phyloP scores from a whole-genome alignment of 1,139 yeast genomes.

The Yamadazyma songkhlaensis region DNA sequence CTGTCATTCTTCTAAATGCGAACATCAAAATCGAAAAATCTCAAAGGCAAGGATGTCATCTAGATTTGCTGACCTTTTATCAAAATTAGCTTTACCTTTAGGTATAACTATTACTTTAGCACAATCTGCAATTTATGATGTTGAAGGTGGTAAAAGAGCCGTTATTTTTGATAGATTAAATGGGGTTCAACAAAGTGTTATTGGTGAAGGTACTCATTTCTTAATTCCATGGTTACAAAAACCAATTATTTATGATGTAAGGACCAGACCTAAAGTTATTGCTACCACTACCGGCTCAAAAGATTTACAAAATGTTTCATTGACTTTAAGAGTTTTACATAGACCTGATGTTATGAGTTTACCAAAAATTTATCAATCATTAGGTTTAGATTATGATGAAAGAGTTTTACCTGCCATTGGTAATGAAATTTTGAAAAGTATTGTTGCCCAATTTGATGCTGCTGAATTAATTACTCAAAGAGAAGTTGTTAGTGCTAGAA shows the following conservation, averaged over 20 bases:
- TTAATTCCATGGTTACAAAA: constrained; percentile 94
- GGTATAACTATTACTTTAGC: constrained; percentile 66
- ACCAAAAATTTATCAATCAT: constrained; percentile 83
- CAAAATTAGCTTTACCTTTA: constrained; percentile 63
- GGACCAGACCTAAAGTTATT: constrained; percentile 88
- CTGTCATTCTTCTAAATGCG: too few relatives aligned
- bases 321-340: constrained; percentile 90
- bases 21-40: too few relatives aligned
- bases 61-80: constrained; percentile 37
- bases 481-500: constrained; percentile 88
- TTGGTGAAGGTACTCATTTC: constrained; percentile 97
- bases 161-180: constrained; percentile 88
- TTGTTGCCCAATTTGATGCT: constrained; percentile 98
- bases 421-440: constrained; percentile 90
- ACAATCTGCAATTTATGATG: constrained; percentile 83
- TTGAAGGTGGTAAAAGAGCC: constrained; percentile 93
- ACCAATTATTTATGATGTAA: constrained; percentile 85
- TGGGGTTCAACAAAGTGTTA: constrained; percentile 83
- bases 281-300: constrained; percentile 96
- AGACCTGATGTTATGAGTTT: constrained; percentile 85
- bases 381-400: constrained; percentile 96
- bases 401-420: constrained; percentile 96
- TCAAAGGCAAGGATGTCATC: constrained; percentile 26
- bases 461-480: constrained; percentile 97
- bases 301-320: constrained; percentile 92